A percentile compares a stretch with the other conserved stretches of the same genome.
These are phyloP conservation scores for Aspergillus kassunensis DNA, from an alignment of 495 filamentous ascomycete genomes.

Conservation along the genomic window DNA sequence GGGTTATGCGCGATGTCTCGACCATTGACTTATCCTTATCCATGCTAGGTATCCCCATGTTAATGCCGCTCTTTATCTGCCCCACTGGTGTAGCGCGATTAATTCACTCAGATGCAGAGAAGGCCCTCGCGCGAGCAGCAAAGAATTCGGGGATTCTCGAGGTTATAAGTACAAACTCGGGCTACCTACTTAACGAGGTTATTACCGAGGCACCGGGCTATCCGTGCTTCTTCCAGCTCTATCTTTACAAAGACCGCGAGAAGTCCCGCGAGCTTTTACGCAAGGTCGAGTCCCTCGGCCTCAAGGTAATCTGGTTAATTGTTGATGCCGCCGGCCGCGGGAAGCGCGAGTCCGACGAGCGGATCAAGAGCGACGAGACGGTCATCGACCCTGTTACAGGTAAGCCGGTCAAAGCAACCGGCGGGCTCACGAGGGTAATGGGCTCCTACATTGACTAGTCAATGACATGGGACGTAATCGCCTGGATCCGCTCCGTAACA, in stretches of 20 bases:
- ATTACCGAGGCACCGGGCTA: constrained; percentile 71
- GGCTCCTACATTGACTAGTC: constrained; percentile 76
- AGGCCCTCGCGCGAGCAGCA: constrained; percentile 66
- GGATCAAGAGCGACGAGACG: constrained; percentile 51
- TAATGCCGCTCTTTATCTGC: constrained; percentile 73
- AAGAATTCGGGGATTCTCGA: constrained; percentile 53
- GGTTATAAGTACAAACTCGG: neutral
- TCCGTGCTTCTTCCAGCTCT: constrained; percentile 63
- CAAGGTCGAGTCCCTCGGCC: constrained; percentile 72
- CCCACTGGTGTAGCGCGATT: constrained; percentile 77
- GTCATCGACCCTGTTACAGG: too few species aligned
- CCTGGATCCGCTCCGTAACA: constrained; percentile 77
- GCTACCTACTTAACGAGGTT: constrained; percentile 23
- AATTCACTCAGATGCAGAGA: constrained; percentile 76
- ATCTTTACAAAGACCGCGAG: constrained; percentile 63
- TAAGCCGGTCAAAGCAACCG: neutral
- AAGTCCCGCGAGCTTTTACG: constrained; percentile 71
- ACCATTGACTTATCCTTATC: constrained; percentile 66
- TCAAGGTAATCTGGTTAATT: constrained; percentile 67
- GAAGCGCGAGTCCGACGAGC: constrained; percentile 58
- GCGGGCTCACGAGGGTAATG: constrained; percentile 36
- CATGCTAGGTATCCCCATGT: constrained; percentile 68
- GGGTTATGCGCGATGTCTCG: constrained; percentile 67
- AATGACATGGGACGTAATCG: constrained; percentile 32
- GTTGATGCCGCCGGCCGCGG: constrained; percentile 63